A percentile compares a stretch with the other conserved stretches of the same genome.
Evolutionary conservation across 257 asterid species (phyloP).

Genomic region (Fraxinus pennsylvanica): DNA sequence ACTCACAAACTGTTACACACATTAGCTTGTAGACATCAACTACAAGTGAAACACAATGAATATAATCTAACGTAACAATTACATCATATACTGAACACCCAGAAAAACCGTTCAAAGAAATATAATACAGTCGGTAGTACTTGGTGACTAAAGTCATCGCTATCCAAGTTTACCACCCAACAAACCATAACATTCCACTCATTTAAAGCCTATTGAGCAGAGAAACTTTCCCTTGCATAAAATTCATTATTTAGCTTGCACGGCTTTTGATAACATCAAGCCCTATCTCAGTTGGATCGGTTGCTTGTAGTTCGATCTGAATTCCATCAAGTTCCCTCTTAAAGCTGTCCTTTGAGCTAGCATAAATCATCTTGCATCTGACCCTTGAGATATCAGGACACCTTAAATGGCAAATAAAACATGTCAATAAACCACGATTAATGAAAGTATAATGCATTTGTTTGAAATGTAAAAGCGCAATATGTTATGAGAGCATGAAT

Average conservation of each 20-base stretch:
- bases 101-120: constrained; percentile 25
- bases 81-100: constrained; percentile 33
- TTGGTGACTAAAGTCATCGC: constrained; percentile 23
- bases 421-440: background rate
- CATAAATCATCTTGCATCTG: constrained; percentile 62
- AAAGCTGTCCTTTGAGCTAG: constrained; percentile 61
- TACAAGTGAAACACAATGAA: background rate
- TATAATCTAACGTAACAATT: constrained; percentile 11
- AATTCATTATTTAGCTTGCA: constrained; percentile 31
- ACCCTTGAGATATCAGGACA: constrained; percentile 53
- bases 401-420: constrained; percentile 31
- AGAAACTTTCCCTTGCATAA: constrained; percentile 17
- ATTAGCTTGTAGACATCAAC: background rate
- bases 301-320: constrained; percentile 59
- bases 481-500: background rate
- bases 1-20: constrained; percentile 37
- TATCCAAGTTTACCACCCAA: constrained; percentile 35
- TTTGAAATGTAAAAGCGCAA: background rate
- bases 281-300: constrained; percentile 62
- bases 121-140: constrained; percentile 27
- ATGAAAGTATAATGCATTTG: constrained; percentile 1
- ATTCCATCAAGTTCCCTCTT: constrained; percentile 61
- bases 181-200: constrained; percentile 24
- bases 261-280: constrained; percentile 58
- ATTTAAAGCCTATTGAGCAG: constrained; percentile 21